Evolutionary conservation across 169 alveolate genomes (phyloP).

Genomic region (Pseudocohnilembus persalinus): DNA sequence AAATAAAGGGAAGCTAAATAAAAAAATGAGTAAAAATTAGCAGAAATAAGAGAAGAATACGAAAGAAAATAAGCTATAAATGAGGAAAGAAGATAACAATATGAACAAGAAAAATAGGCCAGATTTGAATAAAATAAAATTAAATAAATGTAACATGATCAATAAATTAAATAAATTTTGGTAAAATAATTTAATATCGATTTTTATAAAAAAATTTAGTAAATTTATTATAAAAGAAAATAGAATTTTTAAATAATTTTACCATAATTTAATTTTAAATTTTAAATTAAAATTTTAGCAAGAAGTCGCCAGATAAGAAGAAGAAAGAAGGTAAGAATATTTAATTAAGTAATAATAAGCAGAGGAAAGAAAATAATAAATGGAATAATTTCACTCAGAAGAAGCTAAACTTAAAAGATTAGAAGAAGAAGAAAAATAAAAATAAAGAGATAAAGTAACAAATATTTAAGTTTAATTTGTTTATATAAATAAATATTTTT

Average conservation of each 20-base stretch:
- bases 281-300: not conserved
- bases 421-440: constrained; percentile 45
- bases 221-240: no score
- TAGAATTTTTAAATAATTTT: no score
- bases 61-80: constrained; percentile 43
- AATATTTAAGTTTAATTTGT: not conserved
- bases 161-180: constrained; percentile 50
- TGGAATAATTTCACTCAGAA: constrained; percentile 28
- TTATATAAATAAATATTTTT: no score
- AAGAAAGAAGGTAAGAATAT: constrained; percentile 50
- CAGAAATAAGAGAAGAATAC: constrained; percentile 39
- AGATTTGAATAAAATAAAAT: constrained; percentile 26
- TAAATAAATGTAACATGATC: constrained; percentile 46
- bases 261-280: no score
- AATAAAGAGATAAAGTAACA: constrained; percentile 38
- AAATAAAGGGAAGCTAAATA: constrained; percentile 52
- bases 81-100: constrained; percentile 46
- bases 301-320: constrained; percentile 39
- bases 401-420: constrained; percentile 33
- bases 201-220: not conserved
- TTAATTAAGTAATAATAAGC: constrained; percentile 32
- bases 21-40: constrained; percentile 46
- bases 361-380: constrained; percentile 44
- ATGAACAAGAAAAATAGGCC: constrained; percentile 56
- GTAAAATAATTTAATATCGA: constrained; percentile 37